Evolutionary conservation across 2,329 filamentous ascomycete species (phyloP).

Genomic region (Ophiostoma quercus): DNA sequence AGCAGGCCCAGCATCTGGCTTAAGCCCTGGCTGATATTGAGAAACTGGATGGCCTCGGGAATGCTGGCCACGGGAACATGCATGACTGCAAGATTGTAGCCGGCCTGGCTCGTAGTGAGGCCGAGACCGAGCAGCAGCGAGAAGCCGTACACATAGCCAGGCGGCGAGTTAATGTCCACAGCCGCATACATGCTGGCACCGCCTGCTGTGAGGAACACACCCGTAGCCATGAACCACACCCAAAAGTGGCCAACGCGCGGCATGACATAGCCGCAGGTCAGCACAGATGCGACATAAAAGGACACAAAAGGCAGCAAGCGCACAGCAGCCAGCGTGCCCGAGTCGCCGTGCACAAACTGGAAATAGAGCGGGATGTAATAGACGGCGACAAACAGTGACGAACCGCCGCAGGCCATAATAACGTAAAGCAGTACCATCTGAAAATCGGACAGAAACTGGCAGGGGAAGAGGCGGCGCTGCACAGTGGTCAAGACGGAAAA

Average conservation of each 20-base stretch:
- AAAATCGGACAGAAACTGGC: slow-evolving; percentile 39
- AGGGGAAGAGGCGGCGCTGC: slow-evolving; percentile 41
- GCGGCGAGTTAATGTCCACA: slow-evolving; percentile 29
- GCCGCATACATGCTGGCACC: slow-evolving; percentile 35
- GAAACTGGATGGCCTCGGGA: slow-evolving; percentile 35
- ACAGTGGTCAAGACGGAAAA: slow-evolving; percentile 39
- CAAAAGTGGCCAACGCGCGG: slow-evolving; percentile 37
- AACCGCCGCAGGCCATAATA: slow-evolving; percentile 31
- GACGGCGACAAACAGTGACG: slow-evolving; percentile 32
- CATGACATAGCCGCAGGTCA: slow-evolving; percentile 37
- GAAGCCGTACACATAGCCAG: slow-evolving; percentile 32
- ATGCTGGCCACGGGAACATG: slow-evolving; percentile 32
- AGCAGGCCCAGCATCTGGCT: slow-evolving; percentile 25
- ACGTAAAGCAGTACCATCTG: slow-evolving; percentile 42
- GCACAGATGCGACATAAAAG: slow-evolving; percentile 33
- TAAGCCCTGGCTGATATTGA: slow-evolving; percentile 34
- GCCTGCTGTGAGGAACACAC: slow-evolving; percentile 35
- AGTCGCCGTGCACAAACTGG: slow-evolving; percentile 42
- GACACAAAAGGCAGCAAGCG: slow-evolving; percentile 39
- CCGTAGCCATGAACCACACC: slow-evolving; percentile 39
- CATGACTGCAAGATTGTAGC: slow-evolving; percentile 33
- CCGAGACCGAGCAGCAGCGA: slow-evolving; percentile 40
- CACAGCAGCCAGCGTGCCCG: slow-evolving; percentile 35
- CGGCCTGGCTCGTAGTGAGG: slow-evolving; percentile 34
- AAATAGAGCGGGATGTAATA: slow-evolving; percentile 53